phyloP scores from a whole-genome alignment of 2,329 filamentous ascomycete species.

The Aspergillus vadensis region DNA sequence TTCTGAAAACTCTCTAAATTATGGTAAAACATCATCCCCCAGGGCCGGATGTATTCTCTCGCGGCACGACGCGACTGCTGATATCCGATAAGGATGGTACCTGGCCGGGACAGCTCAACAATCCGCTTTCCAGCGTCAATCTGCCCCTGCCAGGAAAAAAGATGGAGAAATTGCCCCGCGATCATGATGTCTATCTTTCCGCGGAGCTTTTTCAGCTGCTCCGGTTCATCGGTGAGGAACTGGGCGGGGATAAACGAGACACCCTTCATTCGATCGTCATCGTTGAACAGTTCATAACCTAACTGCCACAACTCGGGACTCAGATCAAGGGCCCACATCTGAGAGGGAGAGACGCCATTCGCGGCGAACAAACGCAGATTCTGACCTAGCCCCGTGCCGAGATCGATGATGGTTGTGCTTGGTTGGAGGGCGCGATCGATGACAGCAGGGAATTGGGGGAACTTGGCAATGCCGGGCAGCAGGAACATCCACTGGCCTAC shows the following conservation, averaged over 20 bases:
- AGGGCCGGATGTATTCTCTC: conserved; percentile 3
- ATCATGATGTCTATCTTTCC: conserved; percentile 7
- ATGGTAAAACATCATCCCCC: conserved; percentile 13
- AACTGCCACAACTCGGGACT: conserved; percentile 1
- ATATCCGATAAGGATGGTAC: conserved; percentile 4
- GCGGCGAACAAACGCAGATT: conserved; percentile 2
- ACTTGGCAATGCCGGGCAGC: neutral
- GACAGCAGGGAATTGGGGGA: neutral
- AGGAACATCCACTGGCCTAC: conserved; percentile 8
- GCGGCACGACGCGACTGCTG: conserved; percentile 3
- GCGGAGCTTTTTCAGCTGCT: neutral
- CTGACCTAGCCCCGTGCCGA: neutral
- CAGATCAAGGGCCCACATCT: conserved; percentile 4
- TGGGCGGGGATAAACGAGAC: neutral
- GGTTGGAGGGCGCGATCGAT: neutral
- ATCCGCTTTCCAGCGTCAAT: conserved; percentile 7
- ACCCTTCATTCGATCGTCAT: conserved; percentile 4
- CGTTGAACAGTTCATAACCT: conserved; percentile 5
- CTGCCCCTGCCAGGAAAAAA: conserved; percentile 10
- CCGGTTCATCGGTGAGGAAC: neutral
- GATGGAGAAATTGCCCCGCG: conserved; percentile 11
- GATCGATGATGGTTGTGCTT: neutral
- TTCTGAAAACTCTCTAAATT: neutral
- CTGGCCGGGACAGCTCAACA: conserved; percentile 3
- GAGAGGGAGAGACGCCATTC: neutral